A percentile compares a stretch with the other conserved stretches of the same genome.
These are phyloP conservation scores for Cryphonectria nitschkei DNA, from an alignment of 2,329 filamentous ascomycete genomes.

Conservation along the genomic window DNA sequence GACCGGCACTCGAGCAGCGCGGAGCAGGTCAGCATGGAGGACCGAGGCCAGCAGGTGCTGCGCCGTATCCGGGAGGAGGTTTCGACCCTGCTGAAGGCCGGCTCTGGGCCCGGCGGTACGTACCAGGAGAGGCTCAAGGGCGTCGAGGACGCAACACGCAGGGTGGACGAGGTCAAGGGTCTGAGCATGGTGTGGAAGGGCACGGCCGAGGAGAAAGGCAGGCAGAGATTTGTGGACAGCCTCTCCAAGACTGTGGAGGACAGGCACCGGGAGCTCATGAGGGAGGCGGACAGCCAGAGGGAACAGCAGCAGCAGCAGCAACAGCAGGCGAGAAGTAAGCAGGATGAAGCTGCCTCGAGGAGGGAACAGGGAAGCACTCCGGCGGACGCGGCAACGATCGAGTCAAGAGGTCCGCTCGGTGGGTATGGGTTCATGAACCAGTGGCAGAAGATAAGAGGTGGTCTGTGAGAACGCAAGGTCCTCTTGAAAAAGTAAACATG, in stretches of 20 bases:
- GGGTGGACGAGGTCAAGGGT: slow-evolving; percentile 77
- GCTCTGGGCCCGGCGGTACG: slow-evolving; percentile 11
- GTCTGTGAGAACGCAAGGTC: slow-evolving; percentile 42
- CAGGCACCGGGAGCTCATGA: slow-evolving; percentile 56
- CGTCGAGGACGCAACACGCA: slow-evolving; percentile 71
- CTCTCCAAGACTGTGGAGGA: slow-evolving; percentile 85
- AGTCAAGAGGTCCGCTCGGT: slow-evolving; percentile 49
- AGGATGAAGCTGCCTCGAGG: slow-evolving; percentile 40
- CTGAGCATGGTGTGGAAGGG: slow-evolving; percentile 87
- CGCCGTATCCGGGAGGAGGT: slow-evolving; percentile 74
- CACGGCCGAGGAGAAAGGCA: slow-evolving; percentile 91
- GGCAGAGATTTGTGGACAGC: slow-evolving; percentile 78
- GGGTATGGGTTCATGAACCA: slow-evolving; percentile 67
- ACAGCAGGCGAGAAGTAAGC: slow-evolving; percentile 38
- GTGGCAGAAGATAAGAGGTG: slow-evolving; percentile 62
- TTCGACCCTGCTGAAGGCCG: slow-evolving; percentile 62
- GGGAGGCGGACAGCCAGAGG: slow-evolving; percentile 49
- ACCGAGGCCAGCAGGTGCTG: slow-evolving; percentile 84
- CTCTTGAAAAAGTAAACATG: not conserved
- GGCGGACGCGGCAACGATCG: slow-evolving; percentile 37
- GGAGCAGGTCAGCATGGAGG: slow-evolving; percentile 70
- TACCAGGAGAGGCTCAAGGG: slow-evolving; percentile 58
- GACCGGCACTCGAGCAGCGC: slow-evolving; percentile 45
- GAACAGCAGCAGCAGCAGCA: slow-evolving; percentile 42
- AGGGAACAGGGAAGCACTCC: slow-evolving; percentile 34